Evolutionary conservation across 495 filamentous ascomycete genomes (phyloP).

Genomic region (Aspergillus steynii): DNA sequence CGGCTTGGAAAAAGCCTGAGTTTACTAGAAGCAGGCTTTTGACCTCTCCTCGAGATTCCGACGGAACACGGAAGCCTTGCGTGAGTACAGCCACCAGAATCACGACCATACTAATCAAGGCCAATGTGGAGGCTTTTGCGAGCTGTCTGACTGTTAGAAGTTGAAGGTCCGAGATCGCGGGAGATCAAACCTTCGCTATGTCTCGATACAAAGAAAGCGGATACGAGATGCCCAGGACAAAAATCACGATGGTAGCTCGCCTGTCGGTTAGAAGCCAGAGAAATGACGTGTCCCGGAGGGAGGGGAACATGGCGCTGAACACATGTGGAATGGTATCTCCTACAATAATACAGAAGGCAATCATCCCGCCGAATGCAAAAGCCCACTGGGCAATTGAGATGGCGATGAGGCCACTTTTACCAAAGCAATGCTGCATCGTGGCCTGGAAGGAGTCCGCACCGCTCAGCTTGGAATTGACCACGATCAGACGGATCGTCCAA

Average conservation of each 20-base stretch:
- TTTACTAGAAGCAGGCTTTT: constrained; percentile 69
- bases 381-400: constrained; percentile 92
- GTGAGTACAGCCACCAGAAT: constrained; percentile 89
- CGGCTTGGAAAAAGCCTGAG: constrained; percentile 86
- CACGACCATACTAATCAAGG: constrained; percentile 85
- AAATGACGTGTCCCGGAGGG: constrained; percentile 68
- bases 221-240: constrained; percentile 84
- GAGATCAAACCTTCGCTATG: constrained; percentile 79
- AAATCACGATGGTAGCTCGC: constrained; percentile 78
- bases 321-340: constrained; percentile 96
- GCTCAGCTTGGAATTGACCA: constrained; percentile 91
- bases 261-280: constrained; percentile 80
- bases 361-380: constrained; percentile 98
- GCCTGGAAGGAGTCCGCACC: constrained; percentile 91
- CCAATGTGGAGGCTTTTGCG: constrained; percentile 90
- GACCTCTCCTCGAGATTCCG: constrained; percentile 67
- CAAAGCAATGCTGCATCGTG: constrained; percentile 93
- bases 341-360: constrained; percentile 96
- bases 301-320: constrained; percentile 76
- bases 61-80: constrained; percentile 72
- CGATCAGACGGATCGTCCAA: constrained; percentile 96
- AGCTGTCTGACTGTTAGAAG: constrained; percentile 57
- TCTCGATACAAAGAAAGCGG: constrained; percentile 91
- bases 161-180: background rate
- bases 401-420: constrained; percentile 80